These are phyloP conservation scores for Tricladium varicosporioides DNA, from an alignment of 2,329 filamentous ascomycete species.

Conservation along the genomic window DNA sequence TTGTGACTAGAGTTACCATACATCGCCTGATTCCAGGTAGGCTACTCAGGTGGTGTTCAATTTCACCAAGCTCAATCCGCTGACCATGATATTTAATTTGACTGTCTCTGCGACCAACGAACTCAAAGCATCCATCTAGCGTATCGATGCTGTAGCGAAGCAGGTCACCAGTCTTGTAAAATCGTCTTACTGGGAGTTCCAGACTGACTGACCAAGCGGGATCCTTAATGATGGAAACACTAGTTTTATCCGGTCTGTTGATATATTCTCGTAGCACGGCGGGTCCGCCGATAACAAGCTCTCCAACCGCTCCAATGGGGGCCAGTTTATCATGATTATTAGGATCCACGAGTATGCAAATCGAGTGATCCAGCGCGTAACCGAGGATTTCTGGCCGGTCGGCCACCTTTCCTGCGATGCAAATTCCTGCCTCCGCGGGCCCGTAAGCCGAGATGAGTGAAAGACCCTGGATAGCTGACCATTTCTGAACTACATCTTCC, in stretches of 20 bases:
- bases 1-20: background rate
- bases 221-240: background rate
- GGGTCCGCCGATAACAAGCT: constrained; percentile 73
- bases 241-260: constrained; percentile 46
- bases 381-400: background rate
- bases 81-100: constrained; percentile 85
- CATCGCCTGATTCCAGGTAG: background rate
- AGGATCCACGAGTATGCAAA: background rate
- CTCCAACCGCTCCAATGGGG: constrained; percentile 37
- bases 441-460: background rate
- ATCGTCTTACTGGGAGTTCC: background rate
- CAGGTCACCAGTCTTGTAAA: background rate
- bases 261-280: constrained; percentile 78
- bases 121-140: constrained; percentile 75
- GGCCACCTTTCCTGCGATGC: background rate
- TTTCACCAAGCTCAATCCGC: constrained; percentile 72
- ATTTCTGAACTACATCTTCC: background rate
- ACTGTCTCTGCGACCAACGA: constrained; percentile 70
- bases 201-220: background rate
- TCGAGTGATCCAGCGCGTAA: background rate
- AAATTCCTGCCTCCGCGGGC: background rate
- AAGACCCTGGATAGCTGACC: background rate
- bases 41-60: constrained; percentile 46
- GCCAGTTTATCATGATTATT: background rate
- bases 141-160: constrained; percentile 57